Conservation (phyloP, 1,284 basidiomycete species). For the Austroboletus olivaceoglutinosus region DNA sequence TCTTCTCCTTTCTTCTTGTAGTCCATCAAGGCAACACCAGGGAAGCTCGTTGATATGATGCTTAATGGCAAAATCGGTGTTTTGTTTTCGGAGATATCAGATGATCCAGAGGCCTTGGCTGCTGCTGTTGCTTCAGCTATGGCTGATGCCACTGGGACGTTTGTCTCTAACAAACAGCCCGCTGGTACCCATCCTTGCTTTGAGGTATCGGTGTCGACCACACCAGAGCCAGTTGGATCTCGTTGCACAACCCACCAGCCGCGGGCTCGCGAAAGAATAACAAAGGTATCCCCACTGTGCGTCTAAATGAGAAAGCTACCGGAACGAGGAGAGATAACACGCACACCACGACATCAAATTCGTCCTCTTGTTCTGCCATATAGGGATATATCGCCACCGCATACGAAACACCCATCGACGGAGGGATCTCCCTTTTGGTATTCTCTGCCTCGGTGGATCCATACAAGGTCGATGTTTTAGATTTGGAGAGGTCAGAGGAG, state of each 20-base stretch:
- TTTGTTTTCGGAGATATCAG: slow-evolving; percentile 45
- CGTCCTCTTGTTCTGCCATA: slow-evolving; percentile 95
- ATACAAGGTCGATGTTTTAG: slow-evolving; percentile 10
- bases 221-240: slow-evolving; percentile 82
- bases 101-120: slow-evolving; percentile 41
- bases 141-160: slow-evolving; percentile 72
- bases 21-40: slow-evolving; percentile 92
- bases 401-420: slow-evolving; percentile 69
- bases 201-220: slow-evolving; percentile 69
- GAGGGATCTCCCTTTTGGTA: slow-evolving; percentile 48
- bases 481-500: slow-evolving; percentile 19
- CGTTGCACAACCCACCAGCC: slow-evolving; percentile 99
- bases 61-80: slow-evolving; percentile 82
- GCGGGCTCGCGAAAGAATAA: slow-evolving; percentile 89
- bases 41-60: slow-evolving; percentile 93
- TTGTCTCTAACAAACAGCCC: slow-evolving; percentile 92
- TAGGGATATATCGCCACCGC: slow-evolving; percentile 94
- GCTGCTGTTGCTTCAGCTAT: slow-evolving; percentile 73
- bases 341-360: slow-evolving; percentile 96
- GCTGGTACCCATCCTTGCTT: slow-evolving; percentile 90
- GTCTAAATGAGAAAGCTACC: slow-evolving; percentile 11
- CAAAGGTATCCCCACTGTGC: slow-evolving; percentile 81
- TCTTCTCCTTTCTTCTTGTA: slow-evolving; percentile 90
- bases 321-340: slow-evolving; percentile 33
- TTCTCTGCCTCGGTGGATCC: slow-evolving; percentile 30